Conservation (phyloP, 148 eudicot genomes). For the Rhododendron griersonianum region DNA sequence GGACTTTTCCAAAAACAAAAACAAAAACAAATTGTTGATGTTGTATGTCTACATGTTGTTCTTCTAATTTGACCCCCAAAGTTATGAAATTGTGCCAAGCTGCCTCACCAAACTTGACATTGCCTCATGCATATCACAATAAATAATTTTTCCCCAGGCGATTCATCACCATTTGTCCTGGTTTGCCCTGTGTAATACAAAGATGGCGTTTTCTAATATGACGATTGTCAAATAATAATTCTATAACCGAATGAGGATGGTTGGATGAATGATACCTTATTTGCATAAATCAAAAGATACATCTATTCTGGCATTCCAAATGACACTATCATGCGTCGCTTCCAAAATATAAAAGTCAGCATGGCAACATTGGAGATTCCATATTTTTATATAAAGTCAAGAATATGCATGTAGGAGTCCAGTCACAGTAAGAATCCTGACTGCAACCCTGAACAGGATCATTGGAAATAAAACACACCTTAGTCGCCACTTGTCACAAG, state of each 20-base stretch:
- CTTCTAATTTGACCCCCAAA: neutral
- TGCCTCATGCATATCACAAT: neutral
- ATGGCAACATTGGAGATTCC: neutral
- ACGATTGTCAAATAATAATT: neutral
- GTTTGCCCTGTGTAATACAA: neutral
- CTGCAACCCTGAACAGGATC: neutral
- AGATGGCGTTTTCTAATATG: neutral
- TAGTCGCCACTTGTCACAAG: constrained; percentile 94
- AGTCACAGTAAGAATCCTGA: neutral
- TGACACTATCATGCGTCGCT: neutral
- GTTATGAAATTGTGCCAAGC: neutral
- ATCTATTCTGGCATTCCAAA: neutral
- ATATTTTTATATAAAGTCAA: neutral
- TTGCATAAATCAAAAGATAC: neutral
- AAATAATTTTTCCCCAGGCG: neutral
- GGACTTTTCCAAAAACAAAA: neutral
- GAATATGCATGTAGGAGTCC: neutral
- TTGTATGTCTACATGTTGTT: neutral
- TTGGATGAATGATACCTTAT: neutral
- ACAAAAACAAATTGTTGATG: neutral
- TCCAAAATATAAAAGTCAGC: neutral
- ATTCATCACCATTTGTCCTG: neutral
- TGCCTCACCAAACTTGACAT: neutral
- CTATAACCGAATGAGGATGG: neutral
- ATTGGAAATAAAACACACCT: constrained; percentile 43